Percentiles rank a stretch among this genome's conserved stretches.
These are phyloP conservation scores for Lantana camara DNA, from an alignment of 257 asterid species.

Conservation along the genomic window DNA sequence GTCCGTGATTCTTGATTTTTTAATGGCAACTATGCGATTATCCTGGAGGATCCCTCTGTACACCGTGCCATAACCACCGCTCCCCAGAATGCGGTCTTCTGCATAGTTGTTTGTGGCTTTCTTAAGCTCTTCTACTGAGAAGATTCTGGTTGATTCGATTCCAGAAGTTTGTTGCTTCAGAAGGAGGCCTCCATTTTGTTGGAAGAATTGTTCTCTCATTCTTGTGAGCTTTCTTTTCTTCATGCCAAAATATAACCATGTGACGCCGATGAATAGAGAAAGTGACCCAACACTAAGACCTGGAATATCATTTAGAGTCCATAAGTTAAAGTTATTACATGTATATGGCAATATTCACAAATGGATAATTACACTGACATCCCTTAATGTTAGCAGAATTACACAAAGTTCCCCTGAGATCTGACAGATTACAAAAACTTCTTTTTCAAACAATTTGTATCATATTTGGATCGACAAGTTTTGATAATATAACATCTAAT, in stretches of 20 bases:
- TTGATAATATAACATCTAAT: too few relatives aligned
- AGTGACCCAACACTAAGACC: constrained; percentile 33
- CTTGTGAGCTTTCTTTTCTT: constrained; percentile 31
- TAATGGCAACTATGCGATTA: constrained; percentile 36
- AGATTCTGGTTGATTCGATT: constrained; percentile 22
- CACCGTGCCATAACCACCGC: constrained; percentile 38
- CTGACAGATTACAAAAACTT: too few relatives aligned
- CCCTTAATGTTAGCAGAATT: too few relatives aligned
- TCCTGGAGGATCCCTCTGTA: constrained; percentile 35
- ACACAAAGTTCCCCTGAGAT: too few relatives aligned
- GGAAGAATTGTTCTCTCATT: constrained; percentile 49
- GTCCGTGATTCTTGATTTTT: constrained; percentile 38
- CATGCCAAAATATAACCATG: constrained; percentile 33
- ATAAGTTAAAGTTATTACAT: not conserved
- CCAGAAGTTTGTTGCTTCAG: constrained; percentile 41
- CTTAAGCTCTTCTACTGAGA: constrained; percentile 36
- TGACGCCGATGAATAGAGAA: constrained; percentile 19
- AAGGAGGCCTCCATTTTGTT: constrained; percentile 58
- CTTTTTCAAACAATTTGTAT: too few relatives aligned
- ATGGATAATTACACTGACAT: too few relatives aligned
- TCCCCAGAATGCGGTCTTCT: constrained; percentile 32
- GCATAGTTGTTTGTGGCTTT: constrained; percentile 38
- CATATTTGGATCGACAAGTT: too few relatives aligned
- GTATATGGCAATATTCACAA: too few relatives aligned
- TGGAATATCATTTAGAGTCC: not conserved